Percentiles rank a stretch among this genome's conserved stretches.
These are phyloP conservation scores for Neonectria coccinea DNA, from an alignment of 2,329 filamentous ascomycete genomes.

Conservation along the genomic window DNA sequence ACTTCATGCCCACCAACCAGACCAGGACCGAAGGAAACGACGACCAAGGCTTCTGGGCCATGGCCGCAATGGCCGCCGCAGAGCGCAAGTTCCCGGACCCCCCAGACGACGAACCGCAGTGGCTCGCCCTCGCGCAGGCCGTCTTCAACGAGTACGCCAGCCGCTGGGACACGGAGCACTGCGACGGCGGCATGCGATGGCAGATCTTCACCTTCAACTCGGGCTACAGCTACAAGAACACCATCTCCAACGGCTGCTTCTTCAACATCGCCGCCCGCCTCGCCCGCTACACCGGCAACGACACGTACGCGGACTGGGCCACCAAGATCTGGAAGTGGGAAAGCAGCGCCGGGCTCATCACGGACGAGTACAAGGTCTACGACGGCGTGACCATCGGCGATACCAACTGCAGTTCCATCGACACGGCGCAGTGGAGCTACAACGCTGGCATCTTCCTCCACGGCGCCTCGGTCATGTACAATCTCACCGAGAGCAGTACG, in stretches of 20 bases:
- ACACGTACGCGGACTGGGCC: slow-evolving; percentile 83
- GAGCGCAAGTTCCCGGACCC: slow-evolving; percentile 82
- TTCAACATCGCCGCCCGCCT: slow-evolving; percentile 78
- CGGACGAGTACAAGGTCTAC: slow-evolving; percentile 64
- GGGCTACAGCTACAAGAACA: slow-evolving; percentile 77
- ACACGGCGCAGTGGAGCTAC: slow-evolving; percentile 75
- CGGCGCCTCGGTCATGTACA: slow-evolving; percentile 71
- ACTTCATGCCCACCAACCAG: slow-evolving; percentile 77
- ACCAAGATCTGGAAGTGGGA: slow-evolving; percentile 77
- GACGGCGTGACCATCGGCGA: slow-evolving; percentile 58
- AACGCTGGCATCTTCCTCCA: slow-evolving; percentile 76
- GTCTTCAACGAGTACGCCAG: slow-evolving; percentile 82
- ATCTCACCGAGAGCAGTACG: slow-evolving; percentile 63
- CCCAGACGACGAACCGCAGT: slow-evolving; percentile 71
- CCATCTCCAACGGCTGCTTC: slow-evolving; percentile 76
- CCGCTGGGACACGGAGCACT: slow-evolving; percentile 75
- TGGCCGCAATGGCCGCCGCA: slow-evolving; percentile 82
- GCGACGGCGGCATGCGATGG: slow-evolving; percentile 84
- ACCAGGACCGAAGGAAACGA: slow-evolving; percentile 74
- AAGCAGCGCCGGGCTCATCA: slow-evolving; percentile 66
- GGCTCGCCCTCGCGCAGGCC: slow-evolving; percentile 80
- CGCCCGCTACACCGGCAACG: slow-evolving; percentile 81
- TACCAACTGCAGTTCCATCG: slow-evolving; percentile 61
- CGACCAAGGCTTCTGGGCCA: slow-evolving; percentile 87
- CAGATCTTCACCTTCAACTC: slow-evolving; percentile 85